A percentile compares a stretch with the other conserved stretches of the same genome.
Evolutionary conservation across 2,329 filamentous ascomycete genomes (phyloP).

Genomic region (Arachnomyces sp.): DNA sequence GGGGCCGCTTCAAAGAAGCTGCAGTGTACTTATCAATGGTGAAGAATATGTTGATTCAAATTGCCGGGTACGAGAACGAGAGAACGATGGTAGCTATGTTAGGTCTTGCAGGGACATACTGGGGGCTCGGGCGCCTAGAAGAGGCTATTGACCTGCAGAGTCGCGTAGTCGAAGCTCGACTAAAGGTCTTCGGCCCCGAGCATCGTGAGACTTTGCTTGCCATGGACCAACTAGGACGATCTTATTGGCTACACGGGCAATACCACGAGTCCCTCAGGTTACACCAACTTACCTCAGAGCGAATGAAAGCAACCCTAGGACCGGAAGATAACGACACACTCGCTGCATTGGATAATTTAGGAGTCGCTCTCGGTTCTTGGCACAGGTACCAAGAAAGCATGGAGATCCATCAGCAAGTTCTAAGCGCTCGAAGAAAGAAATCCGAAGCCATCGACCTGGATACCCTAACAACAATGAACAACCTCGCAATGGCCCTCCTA

Average conservation of each 20-base stretch:
- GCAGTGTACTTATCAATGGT: constrained; percentile 8
- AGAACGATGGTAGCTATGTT: constrained; percentile 8
- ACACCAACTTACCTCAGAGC: constrained; percentile 13
- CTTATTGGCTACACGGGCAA: constrained; percentile 14
- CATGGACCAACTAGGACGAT: constrained; percentile 23
- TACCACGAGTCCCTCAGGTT: constrained; percentile 13
- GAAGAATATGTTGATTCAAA: constrained; percentile 6
- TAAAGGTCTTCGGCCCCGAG: constrained; percentile 12
- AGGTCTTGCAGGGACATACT: constrained; percentile 9
- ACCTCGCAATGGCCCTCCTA: constrained; percentile 15
- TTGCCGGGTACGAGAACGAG: constrained; percentile 6
- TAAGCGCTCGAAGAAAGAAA: constrained; percentile 12
- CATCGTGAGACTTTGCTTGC: constrained; percentile 22
- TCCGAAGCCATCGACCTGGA: constrained; percentile 16
- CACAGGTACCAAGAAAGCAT: constrained; percentile 12
- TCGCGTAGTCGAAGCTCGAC: constrained; percentile 9
- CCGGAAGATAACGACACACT: constrained; percentile 21
- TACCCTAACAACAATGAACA: constrained; percentile 14
- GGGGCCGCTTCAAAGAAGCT: constrained; percentile 11
- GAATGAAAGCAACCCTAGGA: constrained; percentile 15
- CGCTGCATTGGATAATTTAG: constrained; percentile 13
- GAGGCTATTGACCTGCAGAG: constrained; percentile 13
- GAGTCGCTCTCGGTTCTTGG: constrained; percentile 5
- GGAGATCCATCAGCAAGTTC: constrained; percentile 13
- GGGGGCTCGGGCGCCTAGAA: constrained; percentile 8